A percentile compares a stretch with the other conserved stretches of the same genome.
Conservation (phyloP, 225 moss, liverwort and hornwort species). For the Straminergon stramineum region DNA sequence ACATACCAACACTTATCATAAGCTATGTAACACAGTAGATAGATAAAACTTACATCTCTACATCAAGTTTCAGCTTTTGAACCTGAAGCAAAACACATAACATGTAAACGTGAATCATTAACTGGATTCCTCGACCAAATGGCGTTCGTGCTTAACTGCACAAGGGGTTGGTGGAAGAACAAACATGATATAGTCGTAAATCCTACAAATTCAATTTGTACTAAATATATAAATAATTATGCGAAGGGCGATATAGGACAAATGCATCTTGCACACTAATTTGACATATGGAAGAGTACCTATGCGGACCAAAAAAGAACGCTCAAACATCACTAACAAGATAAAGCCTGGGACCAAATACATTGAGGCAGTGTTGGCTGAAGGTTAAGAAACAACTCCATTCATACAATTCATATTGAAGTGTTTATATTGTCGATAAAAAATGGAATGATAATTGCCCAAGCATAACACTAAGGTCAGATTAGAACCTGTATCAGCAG, state of each 20-base stretch:
- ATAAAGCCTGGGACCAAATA: neutral
- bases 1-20: neutral
- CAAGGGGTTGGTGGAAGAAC: neutral
- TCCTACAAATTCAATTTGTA: neutral
- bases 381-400: neutral
- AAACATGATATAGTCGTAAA: neutral
- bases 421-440: neutral
- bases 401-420: neutral
- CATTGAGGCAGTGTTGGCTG: neutral
- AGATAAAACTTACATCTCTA: constrained; percentile 58
- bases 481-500: constrained; percentile 74
- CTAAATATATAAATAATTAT: neutral
- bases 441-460: neutral
- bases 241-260: neutral
- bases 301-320: neutral
- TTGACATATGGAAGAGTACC: neutral
- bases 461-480: neutral
- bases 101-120: constrained; percentile 2
- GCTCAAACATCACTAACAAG: neutral
- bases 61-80: constrained; percentile 93
- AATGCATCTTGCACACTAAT: neutral
- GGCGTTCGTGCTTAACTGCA: neutral
- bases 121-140: neutral
- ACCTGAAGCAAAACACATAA: constrained; percentile 36
- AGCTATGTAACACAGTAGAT: neutral